Evolutionary conservation across 2,329 filamentous ascomycete genomes (phyloP).

Genomic region (Aureobasidium vineae): DNA sequence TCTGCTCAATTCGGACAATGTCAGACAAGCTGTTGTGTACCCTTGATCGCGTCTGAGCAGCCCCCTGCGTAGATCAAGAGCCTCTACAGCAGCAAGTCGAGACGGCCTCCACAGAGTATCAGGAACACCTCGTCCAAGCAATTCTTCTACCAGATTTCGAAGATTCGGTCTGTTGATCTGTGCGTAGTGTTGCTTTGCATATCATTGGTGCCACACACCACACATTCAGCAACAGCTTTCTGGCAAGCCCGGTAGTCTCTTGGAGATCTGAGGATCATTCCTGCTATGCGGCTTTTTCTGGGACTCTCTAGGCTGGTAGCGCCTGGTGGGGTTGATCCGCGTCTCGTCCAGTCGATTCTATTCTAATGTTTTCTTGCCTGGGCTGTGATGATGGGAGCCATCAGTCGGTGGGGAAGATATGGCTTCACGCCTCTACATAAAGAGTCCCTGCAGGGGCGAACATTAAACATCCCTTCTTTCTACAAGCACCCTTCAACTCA

Average conservation of each 20-base stretch:
- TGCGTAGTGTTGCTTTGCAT: conserved; percentile 23
- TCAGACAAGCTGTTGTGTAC: not conserved
- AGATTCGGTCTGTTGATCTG: conserved; percentile 10
- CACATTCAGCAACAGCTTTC: conserved; percentile 2
- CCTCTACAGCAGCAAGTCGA: conserved; percentile 9
- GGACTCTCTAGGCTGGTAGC: conserved; percentile 7
- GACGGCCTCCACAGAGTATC: not conserved
- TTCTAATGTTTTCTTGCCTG: not conserved
- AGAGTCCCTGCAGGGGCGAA: conserved; percentile 21
- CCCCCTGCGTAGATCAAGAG: conserved; percentile 16
- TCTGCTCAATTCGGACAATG: conserved; percentile 22
- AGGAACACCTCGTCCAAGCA: conserved; percentile 11
- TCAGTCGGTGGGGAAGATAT: conserved; percentile 1
- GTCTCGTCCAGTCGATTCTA: conserved; percentile 12
- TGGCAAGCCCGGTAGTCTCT: not conserved
- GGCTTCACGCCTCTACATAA: conserved; percentile 20
- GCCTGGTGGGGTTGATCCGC: conserved; percentile 3
- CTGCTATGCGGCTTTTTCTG: conserved; percentile 24
- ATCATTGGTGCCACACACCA: conserved; percentile 12
- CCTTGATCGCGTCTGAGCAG: conserved; percentile 4
- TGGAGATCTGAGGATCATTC: conserved; percentile 24
- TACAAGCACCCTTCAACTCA: not conserved
- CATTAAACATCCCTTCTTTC: not conserved
- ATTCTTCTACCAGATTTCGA: conserved; percentile 21
- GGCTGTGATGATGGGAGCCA: not conserved